A percentile compares a stretch with the other conserved stretches of the same genome.
These are phyloP conservation scores for Mucor irregularis DNA, from an alignment of 371 early-diverging fungal species.

Conservation along the genomic window DNA sequence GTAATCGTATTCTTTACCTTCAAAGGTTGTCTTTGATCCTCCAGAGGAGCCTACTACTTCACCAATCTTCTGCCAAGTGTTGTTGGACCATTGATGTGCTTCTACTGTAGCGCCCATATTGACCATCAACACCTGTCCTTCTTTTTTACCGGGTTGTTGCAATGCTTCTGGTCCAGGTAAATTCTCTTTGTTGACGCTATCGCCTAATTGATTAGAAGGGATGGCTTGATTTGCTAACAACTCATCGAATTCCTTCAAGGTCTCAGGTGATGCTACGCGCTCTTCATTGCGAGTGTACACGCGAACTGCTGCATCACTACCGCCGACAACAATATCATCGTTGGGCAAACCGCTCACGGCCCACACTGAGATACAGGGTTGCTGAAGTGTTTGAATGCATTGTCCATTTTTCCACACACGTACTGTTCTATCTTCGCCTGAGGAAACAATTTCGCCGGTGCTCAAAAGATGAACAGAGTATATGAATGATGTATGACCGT, in stretches of 20 bases:
- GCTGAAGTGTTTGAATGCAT: constrained; percentile 79
- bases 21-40: constrained; percentile 69
- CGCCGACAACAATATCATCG: constrained; percentile 87
- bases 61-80: constrained; percentile 91
- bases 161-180: constrained; percentile 82
- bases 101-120: constrained; percentile 69
- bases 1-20: constrained; percentile 94
- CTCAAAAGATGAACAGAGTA: constrained; percentile 76
- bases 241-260: constrained; percentile 66
- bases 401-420: constrained; percentile 81
- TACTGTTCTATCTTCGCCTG: constrained; percentile 93
- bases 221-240: constrained; percentile 73
- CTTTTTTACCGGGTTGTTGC: constrained; percentile 70
- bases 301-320: constrained; percentile 83
- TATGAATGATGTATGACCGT: constrained; percentile 93
- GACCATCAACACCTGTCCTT: constrained; percentile 91
- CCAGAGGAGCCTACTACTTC: constrained; percentile 93
- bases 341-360: constrained; percentile 75
- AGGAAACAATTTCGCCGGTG: constrained; percentile 81
- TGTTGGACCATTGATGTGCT: constrained; percentile 83
- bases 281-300: constrained; percentile 71
- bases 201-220: constrained; percentile 84
- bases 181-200: constrained; percentile 79
- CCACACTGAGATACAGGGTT: constrained; percentile 95
- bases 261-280: constrained; percentile 63